phyloP scores from a whole-genome alignment of 257 asterid genomes.

The Solanum boliviense region DNA sequence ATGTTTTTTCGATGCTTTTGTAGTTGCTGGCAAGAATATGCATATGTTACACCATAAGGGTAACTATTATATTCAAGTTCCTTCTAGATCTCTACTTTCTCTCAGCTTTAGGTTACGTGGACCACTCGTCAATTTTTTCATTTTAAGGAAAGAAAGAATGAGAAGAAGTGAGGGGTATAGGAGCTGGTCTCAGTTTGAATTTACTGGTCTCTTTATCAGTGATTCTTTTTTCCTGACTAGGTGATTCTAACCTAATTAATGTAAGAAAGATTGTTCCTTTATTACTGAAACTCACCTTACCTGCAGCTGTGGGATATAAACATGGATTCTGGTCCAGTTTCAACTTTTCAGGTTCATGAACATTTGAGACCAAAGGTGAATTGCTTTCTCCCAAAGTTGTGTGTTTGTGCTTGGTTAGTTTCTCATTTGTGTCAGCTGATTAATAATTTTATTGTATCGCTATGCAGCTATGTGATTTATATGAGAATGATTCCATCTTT shows the following conservation, averaged over 20 bases:
- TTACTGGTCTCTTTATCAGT: background rate
- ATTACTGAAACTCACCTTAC: background rate
- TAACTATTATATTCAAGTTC: background rate
- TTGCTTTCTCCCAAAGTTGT: background rate
- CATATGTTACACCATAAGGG: background rate
- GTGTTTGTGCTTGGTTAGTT: background rate
- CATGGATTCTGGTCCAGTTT: conserved; percentile 97
- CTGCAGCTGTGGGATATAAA: conserved; percentile 95
- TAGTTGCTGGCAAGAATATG: background rate
- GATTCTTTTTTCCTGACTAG: background rate
- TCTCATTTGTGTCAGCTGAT: conserved; percentile 18
- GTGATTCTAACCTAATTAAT: background rate
- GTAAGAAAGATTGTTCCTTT: background rate
- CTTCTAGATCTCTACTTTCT: background rate
- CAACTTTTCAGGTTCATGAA: conserved; percentile 97
- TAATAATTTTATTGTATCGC: conserved; percentile 5
- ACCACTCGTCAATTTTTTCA: background rate
- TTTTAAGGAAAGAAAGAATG: background rate
- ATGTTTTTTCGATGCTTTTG: background rate
- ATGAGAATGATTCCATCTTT: conserved; percentile 93
- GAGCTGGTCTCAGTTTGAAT: background rate
- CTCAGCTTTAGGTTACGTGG: background rate
- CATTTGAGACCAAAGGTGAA: conserved; percentile 91
- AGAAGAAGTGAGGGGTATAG: background rate
- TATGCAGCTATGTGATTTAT: conserved; percentile 72